A percentile compares a stretch with the other conserved stretches of the same genome.
Evolutionary conservation across 2,329 filamentous ascomycete species (phyloP).

Genomic region (Curvularia lunata): DNA sequence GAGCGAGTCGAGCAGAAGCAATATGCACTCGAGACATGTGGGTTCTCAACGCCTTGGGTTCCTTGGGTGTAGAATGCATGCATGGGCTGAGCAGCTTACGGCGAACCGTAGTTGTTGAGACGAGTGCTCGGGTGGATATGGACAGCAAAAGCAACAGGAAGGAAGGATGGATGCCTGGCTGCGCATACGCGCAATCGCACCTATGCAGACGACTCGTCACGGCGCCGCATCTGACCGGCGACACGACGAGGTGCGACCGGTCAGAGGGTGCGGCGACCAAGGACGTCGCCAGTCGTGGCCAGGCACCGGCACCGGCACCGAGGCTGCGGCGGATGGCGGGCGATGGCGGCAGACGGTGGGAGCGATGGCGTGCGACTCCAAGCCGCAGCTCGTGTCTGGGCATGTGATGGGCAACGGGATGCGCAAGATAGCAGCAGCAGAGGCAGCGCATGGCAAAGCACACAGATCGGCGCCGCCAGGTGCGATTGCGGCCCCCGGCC

Average conservation of each 20-base stretch:
- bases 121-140: slow-evolving; percentile 4
- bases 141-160: slow-evolving; percentile 9
- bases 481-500: no score
- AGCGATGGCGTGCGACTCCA: no score
- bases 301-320: no score
- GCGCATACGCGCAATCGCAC: background rate
- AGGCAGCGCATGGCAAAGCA: no score
- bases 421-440: no score
- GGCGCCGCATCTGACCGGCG: slow-evolving; percentile 31
- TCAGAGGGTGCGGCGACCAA: slow-evolving; percentile 26
- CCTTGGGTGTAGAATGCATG: background rate
- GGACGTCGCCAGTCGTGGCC: background rate
- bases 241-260: slow-evolving; percentile 32
- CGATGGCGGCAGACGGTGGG: background rate
- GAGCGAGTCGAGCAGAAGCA: slow-evolving; percentile 1
- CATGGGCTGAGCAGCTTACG: background rate
- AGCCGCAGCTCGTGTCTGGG: no score
- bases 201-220: slow-evolving; percentile 8
- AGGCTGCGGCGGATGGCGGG: no score
- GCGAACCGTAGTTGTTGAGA: background rate
- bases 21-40: background rate
- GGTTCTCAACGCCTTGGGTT: background rate
- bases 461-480: background rate
- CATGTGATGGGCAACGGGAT: no score
- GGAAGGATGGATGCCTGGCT: slow-evolving; percentile 2